Conservation (phyloP, 768 basidiomycete species). For the Hericium rajendrae region DNA sequence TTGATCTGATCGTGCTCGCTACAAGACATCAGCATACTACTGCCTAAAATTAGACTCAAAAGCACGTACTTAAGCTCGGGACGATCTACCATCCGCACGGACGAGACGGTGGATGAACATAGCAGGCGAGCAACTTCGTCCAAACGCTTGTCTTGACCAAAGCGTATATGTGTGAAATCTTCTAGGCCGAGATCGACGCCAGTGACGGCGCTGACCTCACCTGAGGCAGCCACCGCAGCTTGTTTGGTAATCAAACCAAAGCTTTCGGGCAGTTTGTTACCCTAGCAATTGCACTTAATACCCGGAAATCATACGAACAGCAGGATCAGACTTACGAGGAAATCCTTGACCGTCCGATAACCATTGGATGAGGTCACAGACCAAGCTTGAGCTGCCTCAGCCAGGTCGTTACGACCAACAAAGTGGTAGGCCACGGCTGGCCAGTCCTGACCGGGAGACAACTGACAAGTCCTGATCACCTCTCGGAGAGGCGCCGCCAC, state of each 20-base stretch:
- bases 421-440: slow-evolving; percentile 55
- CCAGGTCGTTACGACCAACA: slow-evolving; percentile 68
- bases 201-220: slow-evolving; percentile 48
- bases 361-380: slow-evolving; percentile 42
- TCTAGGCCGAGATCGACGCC: slow-evolving; percentile 67
- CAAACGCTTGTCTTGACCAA: slow-evolving; percentile 81
- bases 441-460: slow-evolving; percentile 70
- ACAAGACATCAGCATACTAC: background rate
- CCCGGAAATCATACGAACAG: background rate
- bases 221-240: slow-evolving; percentile 29
- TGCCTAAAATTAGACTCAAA: background rate
- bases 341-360: slow-evolving; percentile 48
- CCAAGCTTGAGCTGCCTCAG: slow-evolving; percentile 44
- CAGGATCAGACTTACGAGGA: slow-evolving; percentile 33
- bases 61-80: slow-evolving; percentile 56
- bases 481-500: slow-evolving; percentile 75
- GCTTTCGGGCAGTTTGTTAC: background rate
- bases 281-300: too few species aligned
- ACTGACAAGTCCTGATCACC: slow-evolving; percentile 75
- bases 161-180: slow-evolving; percentile 75
- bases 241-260: slow-evolving; percentile 7
- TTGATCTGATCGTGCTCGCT: slow-evolving; percentile 85
- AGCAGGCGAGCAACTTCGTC: slow-evolving; percentile 90
- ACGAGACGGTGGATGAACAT: slow-evolving; percentile 64
- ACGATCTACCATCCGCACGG: slow-evolving; percentile 55